Evolutionary conservation across 148 eudicot genomes (phyloP).

Genomic region (Rhododendron ovatum): DNA sequence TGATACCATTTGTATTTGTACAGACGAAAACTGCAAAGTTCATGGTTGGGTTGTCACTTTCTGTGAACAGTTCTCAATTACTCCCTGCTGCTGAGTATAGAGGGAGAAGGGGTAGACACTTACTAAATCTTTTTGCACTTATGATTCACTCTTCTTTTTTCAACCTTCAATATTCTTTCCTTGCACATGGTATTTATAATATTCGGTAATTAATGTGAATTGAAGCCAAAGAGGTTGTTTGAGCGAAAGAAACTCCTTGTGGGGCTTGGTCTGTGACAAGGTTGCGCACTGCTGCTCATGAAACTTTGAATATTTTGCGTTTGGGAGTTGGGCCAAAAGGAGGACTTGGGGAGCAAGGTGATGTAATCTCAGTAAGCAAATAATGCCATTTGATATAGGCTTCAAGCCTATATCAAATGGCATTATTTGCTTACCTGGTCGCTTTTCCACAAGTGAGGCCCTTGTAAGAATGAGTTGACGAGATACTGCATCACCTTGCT

Average conservation of each 20-base stretch:
- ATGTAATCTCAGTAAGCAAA: no score
- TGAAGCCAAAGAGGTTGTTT: conserved; percentile 92
- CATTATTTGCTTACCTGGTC: conserved; percentile 59
- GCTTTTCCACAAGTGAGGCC: conserved; percentile 86
- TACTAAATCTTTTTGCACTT: background rate
- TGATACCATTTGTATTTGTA: conserved; percentile 14
- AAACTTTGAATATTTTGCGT: conserved; percentile 40
- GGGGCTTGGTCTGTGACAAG: conserved; percentile 95
- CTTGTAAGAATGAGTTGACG: conserved; percentile 91
- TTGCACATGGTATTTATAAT: background rate
- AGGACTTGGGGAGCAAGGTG: conserved; percentile 73
- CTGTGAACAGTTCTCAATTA: conserved; percentile 67
- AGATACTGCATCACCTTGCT: conserved; percentile 88
- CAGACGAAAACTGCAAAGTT: conserved; percentile 89
- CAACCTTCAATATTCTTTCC: conserved; percentile 12
- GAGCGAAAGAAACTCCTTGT: conserved; percentile 93
- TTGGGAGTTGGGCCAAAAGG: conserved; percentile 88
- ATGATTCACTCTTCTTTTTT: conserved; percentile 1
- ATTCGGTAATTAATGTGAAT: conserved; percentile 6
- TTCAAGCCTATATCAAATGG: background rate
- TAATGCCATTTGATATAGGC: no score
- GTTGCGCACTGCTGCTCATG: conserved; percentile 52
- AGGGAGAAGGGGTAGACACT: conserved; percentile 56
- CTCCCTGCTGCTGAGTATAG: conserved; percentile 67
- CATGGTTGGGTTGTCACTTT: conserved; percentile 69